phyloP scores from a whole-genome alignment of 1,139 yeast genomes.

The Hansenula sp. region DNA sequence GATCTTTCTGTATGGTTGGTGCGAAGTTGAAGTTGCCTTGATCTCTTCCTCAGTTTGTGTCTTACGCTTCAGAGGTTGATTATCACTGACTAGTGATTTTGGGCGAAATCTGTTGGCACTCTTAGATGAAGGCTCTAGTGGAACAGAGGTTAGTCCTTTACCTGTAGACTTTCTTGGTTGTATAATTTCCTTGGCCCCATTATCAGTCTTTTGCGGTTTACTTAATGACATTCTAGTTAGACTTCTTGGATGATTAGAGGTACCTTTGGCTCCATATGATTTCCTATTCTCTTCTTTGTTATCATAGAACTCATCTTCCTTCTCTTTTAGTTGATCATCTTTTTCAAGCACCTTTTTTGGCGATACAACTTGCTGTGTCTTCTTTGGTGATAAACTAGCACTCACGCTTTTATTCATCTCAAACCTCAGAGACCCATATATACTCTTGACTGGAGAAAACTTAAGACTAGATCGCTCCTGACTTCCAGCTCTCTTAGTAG shows the following conservation, averaged over 20 bases:
- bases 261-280: neutral
- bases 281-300: conserved; percentile 2
- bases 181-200: conserved; percentile 5
- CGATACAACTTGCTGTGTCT: neutral
- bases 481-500: too few species aligned
- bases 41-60: conserved; percentile 20
- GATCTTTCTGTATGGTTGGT: conserved; percentile 20
- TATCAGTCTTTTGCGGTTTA: conserved; percentile 6
- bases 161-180: conserved; percentile 16
- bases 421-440: conserved; percentile 18
- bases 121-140: conserved; percentile 14
- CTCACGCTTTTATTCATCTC: conserved; percentile 8
- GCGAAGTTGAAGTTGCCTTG: neutral
- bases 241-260: conserved; percentile 7
- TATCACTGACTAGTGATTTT: conserved; percentile 16
- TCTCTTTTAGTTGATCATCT: neutral
- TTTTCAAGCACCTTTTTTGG: neutral
- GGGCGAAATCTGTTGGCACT: conserved; percentile 10
- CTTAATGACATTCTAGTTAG: conserved; percentile 19
- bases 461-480: conserved; percentile 1
- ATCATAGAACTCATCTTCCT: neutral
- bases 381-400: neutral
- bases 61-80: conserved; percentile 14
- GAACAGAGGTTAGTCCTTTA: conserved; percentile 16
- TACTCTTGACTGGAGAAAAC: conserved; percentile 23